Percentiles rank a stretch among this genome's conserved stretches.
Evolutionary conservation across 192 early-diverging fungal species (phyloP).

Genomic region (Blastocladiella britannica): DNA sequence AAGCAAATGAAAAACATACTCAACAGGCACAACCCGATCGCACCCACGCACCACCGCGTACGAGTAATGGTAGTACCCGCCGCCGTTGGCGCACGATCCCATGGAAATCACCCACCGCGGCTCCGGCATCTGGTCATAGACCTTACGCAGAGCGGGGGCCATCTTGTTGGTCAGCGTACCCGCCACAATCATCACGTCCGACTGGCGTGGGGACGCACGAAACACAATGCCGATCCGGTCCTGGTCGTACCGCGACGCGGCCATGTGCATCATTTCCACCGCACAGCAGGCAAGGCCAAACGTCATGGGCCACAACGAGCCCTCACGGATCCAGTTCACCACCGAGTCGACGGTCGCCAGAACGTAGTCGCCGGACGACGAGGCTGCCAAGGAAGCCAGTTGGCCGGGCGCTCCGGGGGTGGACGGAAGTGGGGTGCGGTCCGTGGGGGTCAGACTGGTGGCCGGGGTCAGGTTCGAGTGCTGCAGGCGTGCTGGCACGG

Average conservation of each 20-base stretch:
- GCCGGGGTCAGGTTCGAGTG: no score
- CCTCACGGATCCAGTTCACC: conserved; percentile 47
- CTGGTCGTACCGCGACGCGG: conserved; percentile 87
- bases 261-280: conserved; percentile 98
- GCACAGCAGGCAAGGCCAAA: conserved; percentile 90
- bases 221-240: conserved; percentile 95
- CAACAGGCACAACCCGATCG: conserved; percentile 83
- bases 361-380: no score
- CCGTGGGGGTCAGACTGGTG: no score
- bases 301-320: conserved; percentile 33
- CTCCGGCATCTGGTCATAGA: conserved; percentile 72
- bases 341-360: conserved; percentile 78
- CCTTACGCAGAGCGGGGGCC: conserved; percentile 68
- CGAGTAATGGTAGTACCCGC: conserved; percentile 97
- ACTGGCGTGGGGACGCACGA: conserved; percentile 88
- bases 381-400: no score
- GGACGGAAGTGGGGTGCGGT: no score
- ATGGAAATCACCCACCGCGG: conserved; percentile 99
- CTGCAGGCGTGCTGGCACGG: no score
- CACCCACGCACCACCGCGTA: conserved; percentile 55
- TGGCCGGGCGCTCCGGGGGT: no score
- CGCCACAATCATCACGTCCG: conserved; percentile 98
- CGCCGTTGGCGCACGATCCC: conserved; percentile 91
- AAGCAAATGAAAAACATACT: no score
- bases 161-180: conserved; percentile 98